Conservation (phyloP, 306 rosid species). For the Sicyos baderoa region DNA sequence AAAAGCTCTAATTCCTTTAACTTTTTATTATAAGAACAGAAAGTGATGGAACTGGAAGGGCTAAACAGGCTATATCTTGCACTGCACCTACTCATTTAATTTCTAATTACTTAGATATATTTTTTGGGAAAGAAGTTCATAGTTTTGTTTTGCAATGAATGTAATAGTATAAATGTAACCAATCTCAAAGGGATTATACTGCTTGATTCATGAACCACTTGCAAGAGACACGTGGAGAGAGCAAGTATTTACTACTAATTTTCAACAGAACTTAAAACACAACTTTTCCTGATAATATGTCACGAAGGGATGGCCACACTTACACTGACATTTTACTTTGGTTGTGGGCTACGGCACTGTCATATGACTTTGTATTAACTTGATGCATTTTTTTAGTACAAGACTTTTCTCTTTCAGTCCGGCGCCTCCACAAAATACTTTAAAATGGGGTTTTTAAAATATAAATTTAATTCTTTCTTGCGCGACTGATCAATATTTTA, state of each 20-base stretch:
- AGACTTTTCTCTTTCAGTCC: too few relatives aligned
- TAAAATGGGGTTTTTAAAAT: neutral
- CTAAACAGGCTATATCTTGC: neutral
- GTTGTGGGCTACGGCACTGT: neutral
- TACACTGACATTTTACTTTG: constrained; percentile 1
- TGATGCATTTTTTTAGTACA: too few relatives aligned
- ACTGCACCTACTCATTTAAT: neutral
- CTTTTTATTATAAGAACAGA: neutral
- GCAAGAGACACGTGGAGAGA: neutral
- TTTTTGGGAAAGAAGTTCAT: neutral
- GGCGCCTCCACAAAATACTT: neutral
- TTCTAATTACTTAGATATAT: neutral
- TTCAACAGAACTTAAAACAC: neutral
- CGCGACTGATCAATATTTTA: neutral
- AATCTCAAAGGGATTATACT: neutral
- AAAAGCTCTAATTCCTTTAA: too few relatives aligned
- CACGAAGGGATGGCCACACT: neutral
- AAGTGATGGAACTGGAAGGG: neutral
- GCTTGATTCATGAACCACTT: neutral
- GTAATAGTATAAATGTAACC: neutral
- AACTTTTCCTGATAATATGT: neutral
- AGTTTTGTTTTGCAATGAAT: neutral
- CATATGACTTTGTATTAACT: neutral
- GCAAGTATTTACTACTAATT: neutral
- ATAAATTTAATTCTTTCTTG: neutral